phyloP scores from a whole-genome alignment of 371 early-diverging fungal species.

The Thermomucor indicae-seudaticae region DNA sequence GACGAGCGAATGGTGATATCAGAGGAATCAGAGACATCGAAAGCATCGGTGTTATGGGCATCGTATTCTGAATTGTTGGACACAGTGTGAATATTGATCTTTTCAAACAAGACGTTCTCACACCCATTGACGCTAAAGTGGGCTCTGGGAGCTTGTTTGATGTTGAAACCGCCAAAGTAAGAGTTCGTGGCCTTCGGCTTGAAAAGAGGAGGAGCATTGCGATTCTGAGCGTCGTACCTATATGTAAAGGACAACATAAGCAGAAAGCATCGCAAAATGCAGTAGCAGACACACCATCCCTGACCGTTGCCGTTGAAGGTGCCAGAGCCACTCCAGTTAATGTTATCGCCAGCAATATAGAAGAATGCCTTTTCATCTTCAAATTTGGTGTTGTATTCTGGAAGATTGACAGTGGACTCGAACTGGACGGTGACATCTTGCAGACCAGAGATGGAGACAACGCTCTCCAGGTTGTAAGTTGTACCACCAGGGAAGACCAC shows the following conservation, averaged over 20 bases:
- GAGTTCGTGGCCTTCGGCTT: conserved; percentile 26
- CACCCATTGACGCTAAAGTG: conserved; percentile 25
- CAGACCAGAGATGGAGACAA: conserved; percentile 17
- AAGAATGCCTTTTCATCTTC: conserved; percentile 23
- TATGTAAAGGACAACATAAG: not conserved
- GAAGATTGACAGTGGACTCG: conserved; percentile 23
- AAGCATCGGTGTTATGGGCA: conserved; percentile 32
- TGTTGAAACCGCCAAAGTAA: conserved; percentile 24
- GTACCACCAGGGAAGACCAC: conserved; percentile 22
- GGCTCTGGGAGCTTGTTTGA: conserved; percentile 25
- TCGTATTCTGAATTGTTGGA: conserved; percentile 14
- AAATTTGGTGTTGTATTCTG: conserved; percentile 18
- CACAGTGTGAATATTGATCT: conserved; percentile 20
- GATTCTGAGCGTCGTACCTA: conserved; percentile 19
- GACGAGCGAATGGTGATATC: conserved; percentile 18
- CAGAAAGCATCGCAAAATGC: not conserved
- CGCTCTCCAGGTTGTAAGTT: conserved; percentile 20
- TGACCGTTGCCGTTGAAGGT: conserved; percentile 27
- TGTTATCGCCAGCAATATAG: conserved; percentile 21
- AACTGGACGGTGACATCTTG: conserved; percentile 23
- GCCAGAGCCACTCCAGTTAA: conserved; percentile 19
- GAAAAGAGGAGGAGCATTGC: conserved; percentile 27
- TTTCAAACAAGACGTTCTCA: conserved; percentile 20
- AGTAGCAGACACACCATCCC: conserved; percentile 18
- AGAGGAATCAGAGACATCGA: conserved; percentile 25